Evolutionary conservation across 345 rosid genomes (phyloP), one percentile per base, ranked within the genome.

Genomic region (Populus alba): DNA sequence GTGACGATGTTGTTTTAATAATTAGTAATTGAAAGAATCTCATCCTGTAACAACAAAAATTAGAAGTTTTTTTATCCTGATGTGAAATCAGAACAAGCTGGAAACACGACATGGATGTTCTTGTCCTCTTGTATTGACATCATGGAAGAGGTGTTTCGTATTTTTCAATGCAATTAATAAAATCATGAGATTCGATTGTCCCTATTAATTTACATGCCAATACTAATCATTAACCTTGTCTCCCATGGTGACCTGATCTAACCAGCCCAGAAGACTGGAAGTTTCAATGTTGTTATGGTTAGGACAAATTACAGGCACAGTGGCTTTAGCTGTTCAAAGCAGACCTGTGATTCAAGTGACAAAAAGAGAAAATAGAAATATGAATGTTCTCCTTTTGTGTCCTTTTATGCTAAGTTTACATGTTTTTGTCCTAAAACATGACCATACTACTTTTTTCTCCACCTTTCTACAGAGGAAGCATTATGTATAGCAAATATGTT

Each of bases 401-500:
- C 15, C 29, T 23, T 70, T 25, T 6, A 38, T 38, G 39, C 3
- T 71, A 1, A 4, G 53, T 55, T 49, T 31, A 3, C 27, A 53
- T 51, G 27, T 5, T 7, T 53, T 67, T 45, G 43, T 45, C 23
- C 11, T 8, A 55, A 45, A 65, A 77, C 39, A 68, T 57, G 68
- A 68, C 33, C 61, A 57, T 37, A 12, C 72, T 33, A 25, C 33
- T 11, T 49, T 68, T 57, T 27, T 65, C 43, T 53, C 18, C 27
- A 18, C 35, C 76, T 37, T 78, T 49, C 72, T 75, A 18, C 33
- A 51, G 33, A 75, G 82, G 78, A 71, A 66, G 72, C 75, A 83
- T 79, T 22, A 74, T 61, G 62, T 45, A 45, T 45, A 45, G 38
- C 45, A 66, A 20, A 45, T 23, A 35, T n/a, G 11, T 27, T 39